These are phyloP conservation scores for Hansenula lynferdii DNA, from an alignment of 1,139 yeast species.

Conservation along the genomic window DNA sequence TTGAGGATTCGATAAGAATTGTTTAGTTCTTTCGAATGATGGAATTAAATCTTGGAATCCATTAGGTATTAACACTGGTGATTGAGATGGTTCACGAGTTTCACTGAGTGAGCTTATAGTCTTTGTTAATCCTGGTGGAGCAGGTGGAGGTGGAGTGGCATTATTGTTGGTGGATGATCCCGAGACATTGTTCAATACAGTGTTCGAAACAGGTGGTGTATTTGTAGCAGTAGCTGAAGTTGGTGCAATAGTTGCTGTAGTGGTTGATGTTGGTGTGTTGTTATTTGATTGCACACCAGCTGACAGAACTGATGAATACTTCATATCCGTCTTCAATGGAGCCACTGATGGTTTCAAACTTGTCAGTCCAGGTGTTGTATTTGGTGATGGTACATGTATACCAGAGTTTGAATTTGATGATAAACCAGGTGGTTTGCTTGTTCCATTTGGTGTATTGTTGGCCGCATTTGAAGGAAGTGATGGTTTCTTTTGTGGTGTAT, in stretches of 20 bases:
- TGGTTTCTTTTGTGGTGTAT: slow-evolving; percentile 14
- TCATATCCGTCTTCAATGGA: slow-evolving; percentile 53
- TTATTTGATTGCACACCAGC: slow-evolving; percentile 25
- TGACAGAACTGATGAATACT: slow-evolving; percentile 70
- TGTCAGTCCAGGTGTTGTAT: slow-evolving; percentile 7
- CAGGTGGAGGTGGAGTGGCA: not conserved
- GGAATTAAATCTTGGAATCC: slow-evolving; percentile 37
- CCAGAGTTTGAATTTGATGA: slow-evolving; percentile 11
- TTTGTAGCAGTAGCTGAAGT: not conserved
- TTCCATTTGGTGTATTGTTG: slow-evolving; percentile 5
- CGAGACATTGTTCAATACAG: not conserved
- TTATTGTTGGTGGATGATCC: slow-evolving; percentile 13
- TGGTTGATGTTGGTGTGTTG: slow-evolving; percentile 20
- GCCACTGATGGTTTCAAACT: slow-evolving; percentile 22
- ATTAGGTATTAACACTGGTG: slow-evolving; percentile 8
- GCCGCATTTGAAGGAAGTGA: slow-evolving; percentile 11
- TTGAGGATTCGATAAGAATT: slow-evolving; percentile 44
- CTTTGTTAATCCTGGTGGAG: slow-evolving; percentile 4
- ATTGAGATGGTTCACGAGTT: slow-evolving; percentile 9
- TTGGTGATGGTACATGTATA: slow-evolving; percentile 10
- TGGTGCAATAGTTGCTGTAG: slow-evolving; percentile 5
- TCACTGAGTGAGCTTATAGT: not conserved
- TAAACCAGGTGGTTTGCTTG: slow-evolving; percentile 4
- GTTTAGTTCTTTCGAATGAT: slow-evolving; percentile 40
- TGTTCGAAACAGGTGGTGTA: slow-evolving; percentile 2